A percentile compares a stretch with the other conserved stretches of the same genome.
Evolutionary conservation across 2,329 filamentous ascomycete genomes (phyloP).

Genomic region (Xylariaceae sp.): DNA sequence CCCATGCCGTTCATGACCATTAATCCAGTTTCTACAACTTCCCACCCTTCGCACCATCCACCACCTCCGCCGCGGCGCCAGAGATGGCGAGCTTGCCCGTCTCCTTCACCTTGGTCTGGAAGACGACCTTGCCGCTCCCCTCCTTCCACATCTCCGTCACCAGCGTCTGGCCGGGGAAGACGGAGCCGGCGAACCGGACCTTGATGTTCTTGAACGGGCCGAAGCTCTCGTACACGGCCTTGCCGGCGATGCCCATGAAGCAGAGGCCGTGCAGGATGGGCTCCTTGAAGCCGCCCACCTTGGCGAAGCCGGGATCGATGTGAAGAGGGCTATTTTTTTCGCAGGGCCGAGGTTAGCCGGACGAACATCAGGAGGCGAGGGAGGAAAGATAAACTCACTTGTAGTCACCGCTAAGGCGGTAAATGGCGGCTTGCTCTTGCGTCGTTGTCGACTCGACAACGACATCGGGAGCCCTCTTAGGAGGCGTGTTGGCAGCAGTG

Average conservation of each 20-base stretch:
- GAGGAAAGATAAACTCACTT: conserved; percentile 49
- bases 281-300: conserved; percentile 88
- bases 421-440: conserved; percentile 87
- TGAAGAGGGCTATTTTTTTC: conserved; percentile 75
- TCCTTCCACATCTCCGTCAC: conserved; percentile 95
- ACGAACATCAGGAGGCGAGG: background rate
- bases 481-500: conserved; percentile 73
- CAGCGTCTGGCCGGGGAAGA: conserved; percentile 82
- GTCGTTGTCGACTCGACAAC: conserved; percentile 81
- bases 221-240: conserved; percentile 80
- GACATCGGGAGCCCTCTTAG: conserved; percentile 69
- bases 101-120: conserved; percentile 86
- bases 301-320: conserved; percentile 89
- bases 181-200: conserved; percentile 81
- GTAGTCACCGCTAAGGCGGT: conserved; percentile 88
- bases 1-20: conserved; percentile 1
- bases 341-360: conserved; percentile 4
- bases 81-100: conserved; percentile 85
- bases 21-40: conserved; percentile 23
- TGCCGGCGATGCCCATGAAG: conserved; percentile 86
- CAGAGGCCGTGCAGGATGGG: conserved; percentile 97
- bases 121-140: conserved; percentile 58
- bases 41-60: conserved; percentile 31
- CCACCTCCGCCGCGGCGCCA: conserved; percentile 70
- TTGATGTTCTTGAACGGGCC: conserved; percentile 87